Evolutionary conservation across 1,284 basidiomycete genomes (phyloP), one percentile per base, ranked within the genome.

Genomic region (Tilletia indica): DNA sequence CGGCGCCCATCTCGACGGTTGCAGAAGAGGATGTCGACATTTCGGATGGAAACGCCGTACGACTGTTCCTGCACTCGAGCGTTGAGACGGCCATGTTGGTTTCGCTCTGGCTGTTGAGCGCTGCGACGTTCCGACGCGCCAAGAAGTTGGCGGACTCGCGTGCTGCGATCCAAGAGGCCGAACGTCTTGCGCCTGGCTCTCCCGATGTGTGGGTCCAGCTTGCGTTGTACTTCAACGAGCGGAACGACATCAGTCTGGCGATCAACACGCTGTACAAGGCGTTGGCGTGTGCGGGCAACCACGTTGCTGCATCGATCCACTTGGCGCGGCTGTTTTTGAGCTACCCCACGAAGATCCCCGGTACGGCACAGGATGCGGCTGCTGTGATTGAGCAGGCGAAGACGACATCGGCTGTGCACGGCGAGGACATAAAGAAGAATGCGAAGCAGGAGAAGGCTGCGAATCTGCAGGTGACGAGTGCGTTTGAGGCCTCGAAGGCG

Each of bases 101-200:
- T 71, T 90, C 93, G 77, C 86, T 98, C 25, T 99, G 96, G 96
- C 86, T 98, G 5, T 92, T 93, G 88, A 92, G 91, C 2, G 93
- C 96, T 0, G 94, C 97, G 4, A 95, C 93, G 0, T 99, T 97
- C 87, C 88, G 97, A 45, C 87, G 96, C 71, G 87, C 91, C 67
- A 92, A 92, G 11, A 94, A 95, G 86, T 89, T 93, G 70, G 93
- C 95, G 73, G 93, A 98, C 81, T 90, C 92, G 2, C 89, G 91
- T 71, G 93, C 90, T 9, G 92, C 96, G 2, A 94, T 98, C 67
- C 93, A 95, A 82, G 96, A 99, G 85, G 97, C 96, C 0, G 96
- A 99, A 84, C 90, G 91, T 4, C 88, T 90, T 74, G 93, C 96
- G 82, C 91, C 93, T 73, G 88, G 89, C 48, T 93, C 94, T 82